Evolutionary conservation across 176 grass and related monocot genomes (phyloP).

Genomic region (Rhynchospora tenuis): DNA sequence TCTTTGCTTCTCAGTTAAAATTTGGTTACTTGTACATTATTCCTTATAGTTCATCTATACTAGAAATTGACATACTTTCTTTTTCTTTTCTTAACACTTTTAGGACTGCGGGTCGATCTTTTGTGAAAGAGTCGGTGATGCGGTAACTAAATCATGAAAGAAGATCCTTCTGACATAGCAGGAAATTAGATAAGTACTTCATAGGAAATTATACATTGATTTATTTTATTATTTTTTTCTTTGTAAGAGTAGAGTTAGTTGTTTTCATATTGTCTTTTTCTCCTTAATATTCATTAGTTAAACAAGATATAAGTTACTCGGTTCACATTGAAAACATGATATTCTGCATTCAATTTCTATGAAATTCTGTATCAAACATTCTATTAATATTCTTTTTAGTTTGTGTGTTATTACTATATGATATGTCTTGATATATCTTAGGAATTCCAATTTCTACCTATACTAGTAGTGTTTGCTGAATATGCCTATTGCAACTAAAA

Average conservation of each 20-base stretch:
- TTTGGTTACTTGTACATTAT: background rate
- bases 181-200: slow-evolving; percentile 1
- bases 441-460: background rate
- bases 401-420: background rate
- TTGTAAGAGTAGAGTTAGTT: background rate
- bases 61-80: background rate
- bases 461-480: background rate
- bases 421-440: background rate
- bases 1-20: background rate
- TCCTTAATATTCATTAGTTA: slow-evolving; percentile 4
- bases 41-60: slow-evolving; percentile 1
- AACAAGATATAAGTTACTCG: background rate
- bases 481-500: background rate
- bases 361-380: background rate
- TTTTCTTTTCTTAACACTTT: background rate
- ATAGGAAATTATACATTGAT: slow-evolving; percentile 27
- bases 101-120: slow-evolving; percentile 43
- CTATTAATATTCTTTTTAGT: background rate
- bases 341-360: background rate
- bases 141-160: slow-evolving; percentile 22
- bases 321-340: background rate
- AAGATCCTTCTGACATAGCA: background rate
- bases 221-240: slow-evolving; percentile 21
- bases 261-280: background rate
- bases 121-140: slow-evolving; percentile 45